Percentiles rank a stretch among this genome's conserved stretches.
phyloP scores from a whole-genome alignment of 2,329 filamentous ascomycete genomes.

The Arachnomyces sp. region DNA sequence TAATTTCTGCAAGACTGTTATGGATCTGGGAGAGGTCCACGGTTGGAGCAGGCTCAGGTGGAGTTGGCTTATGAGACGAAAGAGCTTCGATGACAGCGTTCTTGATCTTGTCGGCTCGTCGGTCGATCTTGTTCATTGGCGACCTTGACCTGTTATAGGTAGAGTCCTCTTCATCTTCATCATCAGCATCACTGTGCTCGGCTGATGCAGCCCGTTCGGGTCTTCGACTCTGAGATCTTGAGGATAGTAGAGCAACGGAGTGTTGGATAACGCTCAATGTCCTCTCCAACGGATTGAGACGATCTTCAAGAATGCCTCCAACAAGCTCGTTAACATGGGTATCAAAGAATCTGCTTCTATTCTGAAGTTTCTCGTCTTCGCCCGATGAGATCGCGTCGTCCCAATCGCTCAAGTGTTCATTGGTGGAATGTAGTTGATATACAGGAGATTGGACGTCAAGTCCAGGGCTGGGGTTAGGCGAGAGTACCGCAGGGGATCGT shows the following conservation, averaged over 20 bases:
- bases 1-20: conserved; percentile 28
- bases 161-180: conserved; percentile 60
- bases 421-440: conserved; percentile 53
- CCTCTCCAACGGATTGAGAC: conserved; percentile 72
- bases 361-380: conserved; percentile 74
- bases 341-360: conserved; percentile 81
- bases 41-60: conserved; percentile 16
- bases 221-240: conserved; percentile 33
- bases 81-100: conserved; percentile 59
- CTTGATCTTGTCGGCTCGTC: conserved; percentile 72
- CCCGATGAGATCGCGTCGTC: conserved; percentile 74
- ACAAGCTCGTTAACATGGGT: conserved; percentile 81
- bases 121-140: conserved; percentile 58
- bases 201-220: conserved; percentile 58
- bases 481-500: conserved; percentile 39
- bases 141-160: conserved; percentile 61
- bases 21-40: conserved; percentile 32
- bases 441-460: conserved; percentile 48
- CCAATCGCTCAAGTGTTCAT: conserved; percentile 76
- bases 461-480: conserved; percentile 57
- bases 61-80: conserved; percentile 30
- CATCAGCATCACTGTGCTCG: conserved; percentile 81
- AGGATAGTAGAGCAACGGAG: conserved; percentile 52
- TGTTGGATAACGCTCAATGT: conserved; percentile 68
- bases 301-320: conserved; percentile 63